phyloP scores from a whole-genome alignment of 306 rosid species.

The Vicia villosa region DNA sequence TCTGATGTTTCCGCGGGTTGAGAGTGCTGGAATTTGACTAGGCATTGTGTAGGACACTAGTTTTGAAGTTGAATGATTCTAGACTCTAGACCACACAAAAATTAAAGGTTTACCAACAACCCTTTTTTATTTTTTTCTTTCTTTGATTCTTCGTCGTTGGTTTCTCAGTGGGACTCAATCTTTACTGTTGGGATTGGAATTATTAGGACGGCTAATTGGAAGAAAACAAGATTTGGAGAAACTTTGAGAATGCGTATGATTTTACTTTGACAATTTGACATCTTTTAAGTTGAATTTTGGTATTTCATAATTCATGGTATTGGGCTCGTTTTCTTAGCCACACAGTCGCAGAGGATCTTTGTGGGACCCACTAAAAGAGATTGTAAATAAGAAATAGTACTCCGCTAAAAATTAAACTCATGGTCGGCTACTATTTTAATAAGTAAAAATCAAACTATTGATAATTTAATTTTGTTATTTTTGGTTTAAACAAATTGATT shows the following conservation, averaged over 20 bases:
- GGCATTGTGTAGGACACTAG: neutral
- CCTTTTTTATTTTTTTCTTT: slow-evolving; percentile 20
- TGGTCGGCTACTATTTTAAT: neutral
- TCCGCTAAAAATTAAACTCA: neutral
- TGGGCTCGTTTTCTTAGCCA: neutral
- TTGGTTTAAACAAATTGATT: too few relatives aligned
- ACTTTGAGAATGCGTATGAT: neutral
- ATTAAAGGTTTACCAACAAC: neutral
- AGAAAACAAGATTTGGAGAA: neutral
- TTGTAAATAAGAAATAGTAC: neutral
- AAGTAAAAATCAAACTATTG: too few relatives aligned
- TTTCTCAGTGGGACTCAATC: neutral
- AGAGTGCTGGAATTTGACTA: slow-evolving; percentile 38
- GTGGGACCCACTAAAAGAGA: neutral
- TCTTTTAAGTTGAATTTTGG: neutral
- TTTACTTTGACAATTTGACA: slow-evolving; percentile 3
- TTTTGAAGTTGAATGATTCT: slow-evolving; percentile 10
- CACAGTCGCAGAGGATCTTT: neutral
- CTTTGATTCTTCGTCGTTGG: neutral
- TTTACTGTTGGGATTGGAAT: neutral
- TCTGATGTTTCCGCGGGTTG: slow-evolving; percentile 8
- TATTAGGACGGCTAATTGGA: slow-evolving; percentile 3
- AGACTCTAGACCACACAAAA: slow-evolving; percentile 1
- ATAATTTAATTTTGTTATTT: too few relatives aligned
- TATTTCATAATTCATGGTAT: neutral